Conservation (phyloP, 2,329 filamentous ascomycete genomes). For the Stromatinia cepivora region DNA sequence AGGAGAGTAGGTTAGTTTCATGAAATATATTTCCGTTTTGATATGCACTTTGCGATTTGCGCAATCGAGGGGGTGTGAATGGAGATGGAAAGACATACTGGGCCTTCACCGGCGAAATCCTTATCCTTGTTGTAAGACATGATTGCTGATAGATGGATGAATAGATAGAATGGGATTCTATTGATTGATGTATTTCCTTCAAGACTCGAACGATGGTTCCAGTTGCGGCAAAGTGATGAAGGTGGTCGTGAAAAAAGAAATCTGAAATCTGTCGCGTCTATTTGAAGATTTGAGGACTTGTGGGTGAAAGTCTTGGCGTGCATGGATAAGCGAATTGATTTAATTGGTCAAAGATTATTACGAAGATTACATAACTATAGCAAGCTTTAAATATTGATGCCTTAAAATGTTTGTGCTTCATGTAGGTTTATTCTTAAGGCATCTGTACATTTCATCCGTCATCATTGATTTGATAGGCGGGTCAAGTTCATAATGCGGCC, state of each 20-base stretch:
- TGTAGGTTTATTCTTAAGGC: background rate
- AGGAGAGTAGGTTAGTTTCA: conserved; percentile 19
- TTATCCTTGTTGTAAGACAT: conserved; percentile 99
- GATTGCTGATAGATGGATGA: conserved; percentile 42
- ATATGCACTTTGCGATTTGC: conserved; percentile 12
- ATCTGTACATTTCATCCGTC: background rate
- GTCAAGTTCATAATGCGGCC: background rate
- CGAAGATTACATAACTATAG: background rate
- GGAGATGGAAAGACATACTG: conserved; percentile 59
- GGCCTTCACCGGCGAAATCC: conserved; percentile 80
- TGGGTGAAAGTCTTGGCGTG: conserved; percentile 32
- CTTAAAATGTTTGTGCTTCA: background rate
- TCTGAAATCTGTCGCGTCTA: background rate
- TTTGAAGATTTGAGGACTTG: conserved; percentile 23
- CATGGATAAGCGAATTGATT: conserved; percentile 26
- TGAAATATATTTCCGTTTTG: background rate
- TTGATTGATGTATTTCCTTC: conserved; percentile 55
- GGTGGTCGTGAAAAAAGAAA: conserved; percentile 40
- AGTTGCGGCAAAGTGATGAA: conserved; percentile 83
- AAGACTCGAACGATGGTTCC: conserved; percentile 71
- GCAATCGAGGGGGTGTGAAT: background rate
- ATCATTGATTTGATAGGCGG: conserved; percentile 19
- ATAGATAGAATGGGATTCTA: conserved; percentile 18
- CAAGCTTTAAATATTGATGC: background rate
- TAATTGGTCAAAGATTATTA: conserved; percentile 21